Evolutionary conservation across 2,329 filamentous ascomycete genomes (phyloP).

Genomic region (Madurella mycetomatis): DNA sequence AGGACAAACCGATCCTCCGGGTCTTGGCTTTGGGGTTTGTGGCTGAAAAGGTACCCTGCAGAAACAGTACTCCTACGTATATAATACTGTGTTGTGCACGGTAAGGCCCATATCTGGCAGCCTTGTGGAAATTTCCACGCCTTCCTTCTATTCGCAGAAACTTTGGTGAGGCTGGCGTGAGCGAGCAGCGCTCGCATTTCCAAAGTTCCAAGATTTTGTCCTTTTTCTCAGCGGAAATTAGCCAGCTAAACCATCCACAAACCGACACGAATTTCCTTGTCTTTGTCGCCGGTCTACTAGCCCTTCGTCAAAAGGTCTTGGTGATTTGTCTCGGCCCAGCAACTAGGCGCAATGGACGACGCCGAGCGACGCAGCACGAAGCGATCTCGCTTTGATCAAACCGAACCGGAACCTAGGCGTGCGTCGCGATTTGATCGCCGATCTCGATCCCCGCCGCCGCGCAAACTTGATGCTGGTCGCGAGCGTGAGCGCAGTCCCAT

Average conservation of each 20-base stretch:
- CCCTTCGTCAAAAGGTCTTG: neutral
- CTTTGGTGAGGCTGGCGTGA: neutral
- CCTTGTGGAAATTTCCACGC: neutral
- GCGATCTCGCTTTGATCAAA: slow-evolving; percentile 92
- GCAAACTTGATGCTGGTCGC: slow-evolving; percentile 64
- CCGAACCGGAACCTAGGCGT: slow-evolving; percentile 71
- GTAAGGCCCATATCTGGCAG: neutral
- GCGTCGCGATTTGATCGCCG: slow-evolving; percentile 84
- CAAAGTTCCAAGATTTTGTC: neutral
- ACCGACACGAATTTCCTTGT: neutral
- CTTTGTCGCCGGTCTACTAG: neutral
- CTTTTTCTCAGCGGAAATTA: neutral
- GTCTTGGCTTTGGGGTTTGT: too few species aligned
- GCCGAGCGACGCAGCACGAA: slow-evolving; percentile 68
- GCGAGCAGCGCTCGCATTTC: neutral
- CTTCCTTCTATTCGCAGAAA: neutral
- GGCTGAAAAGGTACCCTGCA: too few species aligned
- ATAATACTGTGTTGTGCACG: neutral
- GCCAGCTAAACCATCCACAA: neutral
- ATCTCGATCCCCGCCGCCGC: slow-evolving; percentile 73
- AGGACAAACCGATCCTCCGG: too few species aligned
- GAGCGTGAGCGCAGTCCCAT: slow-evolving; percentile 81
- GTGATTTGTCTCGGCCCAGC: neutral
- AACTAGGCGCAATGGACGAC: slow-evolving; percentile 60
- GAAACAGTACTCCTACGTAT: neutral